phyloP scores from a whole-genome alignment of 1,284 basidiomycete genomes.

The Ceratobasidium sp. region DNA sequence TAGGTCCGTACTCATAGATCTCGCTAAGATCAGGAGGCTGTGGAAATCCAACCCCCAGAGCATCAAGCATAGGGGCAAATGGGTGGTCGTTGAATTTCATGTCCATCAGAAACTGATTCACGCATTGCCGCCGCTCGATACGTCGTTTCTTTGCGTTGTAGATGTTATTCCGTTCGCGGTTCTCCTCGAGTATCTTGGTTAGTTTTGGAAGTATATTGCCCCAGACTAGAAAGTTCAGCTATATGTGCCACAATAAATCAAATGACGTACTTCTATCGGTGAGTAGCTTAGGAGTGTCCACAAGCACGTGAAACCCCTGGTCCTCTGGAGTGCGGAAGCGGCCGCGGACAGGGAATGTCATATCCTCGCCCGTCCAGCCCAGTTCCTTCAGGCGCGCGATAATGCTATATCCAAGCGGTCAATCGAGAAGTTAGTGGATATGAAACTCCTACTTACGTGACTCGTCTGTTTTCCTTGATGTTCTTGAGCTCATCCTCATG shows the following conservation, averaged over 20 bases:
- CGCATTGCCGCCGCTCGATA: background rate
- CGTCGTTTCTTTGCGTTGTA: background rate
- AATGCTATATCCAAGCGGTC: background rate
- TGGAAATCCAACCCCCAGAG: background rate
- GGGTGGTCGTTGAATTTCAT: background rate
- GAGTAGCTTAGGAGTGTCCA: slow-evolving; percentile 18
- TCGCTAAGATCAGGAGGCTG: background rate
- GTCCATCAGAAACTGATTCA: background rate
- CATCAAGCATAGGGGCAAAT: background rate
- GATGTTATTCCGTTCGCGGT: background rate
- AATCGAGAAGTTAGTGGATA: too few species aligned
- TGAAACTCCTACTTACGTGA: background rate
- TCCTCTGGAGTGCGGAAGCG: too few species aligned
- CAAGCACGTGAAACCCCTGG: slow-evolving; percentile 4
- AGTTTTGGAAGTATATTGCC: slow-evolving; percentile 30
- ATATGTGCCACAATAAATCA: background rate
- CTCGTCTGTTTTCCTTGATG: background rate
- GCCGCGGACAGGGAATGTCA: background rate
- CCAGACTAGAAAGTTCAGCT: slow-evolving; percentile 1
- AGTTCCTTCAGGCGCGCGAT: background rate
- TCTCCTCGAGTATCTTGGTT: slow-evolving; percentile 6
- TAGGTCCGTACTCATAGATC: too few species aligned
- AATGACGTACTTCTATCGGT: slow-evolving; percentile 35
- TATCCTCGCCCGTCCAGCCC: slow-evolving; percentile 8
- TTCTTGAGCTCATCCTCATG: background rate